phyloP scores from a whole-genome alignment of 1,284 basidiomycete genomes.

The Austroboletus niveus region DNA sequence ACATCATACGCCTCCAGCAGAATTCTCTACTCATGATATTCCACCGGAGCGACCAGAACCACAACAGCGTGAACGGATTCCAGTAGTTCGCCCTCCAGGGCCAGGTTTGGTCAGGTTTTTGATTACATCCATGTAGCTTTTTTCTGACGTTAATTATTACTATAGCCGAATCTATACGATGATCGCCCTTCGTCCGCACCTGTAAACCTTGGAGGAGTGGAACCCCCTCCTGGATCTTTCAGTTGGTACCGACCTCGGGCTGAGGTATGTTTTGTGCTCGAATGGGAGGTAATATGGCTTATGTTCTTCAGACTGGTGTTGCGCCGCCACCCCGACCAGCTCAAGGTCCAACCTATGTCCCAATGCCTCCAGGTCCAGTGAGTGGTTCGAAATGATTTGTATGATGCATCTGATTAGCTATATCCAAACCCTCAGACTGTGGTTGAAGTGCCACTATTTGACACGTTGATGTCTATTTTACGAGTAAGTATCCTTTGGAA shows the following conservation, averaged over 20 bases:
- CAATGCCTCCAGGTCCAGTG: slow-evolving; percentile 33
- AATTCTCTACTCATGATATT: slow-evolving; percentile 5
- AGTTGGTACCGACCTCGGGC: slow-evolving; percentile 27
- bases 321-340: slow-evolving; percentile 25
- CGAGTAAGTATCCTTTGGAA: slow-evolving; percentile 41
- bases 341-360: slow-evolving; percentile 30
- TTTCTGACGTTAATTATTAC: slow-evolving; percentile 14
- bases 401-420: slow-evolving; percentile 2
- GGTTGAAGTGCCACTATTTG: slow-evolving; percentile 58
- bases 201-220: slow-evolving; percentile 12
- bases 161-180: slow-evolving; percentile 16
- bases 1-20: slow-evolving; percentile 10
- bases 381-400: slow-evolving; percentile 16
- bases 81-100: slow-evolving; percentile 22
- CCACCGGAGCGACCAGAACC: slow-evolving; percentile 11
- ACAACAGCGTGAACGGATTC: slow-evolving; percentile 17
- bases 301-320: slow-evolving; percentile 17
- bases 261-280: slow-evolving; percentile 14
- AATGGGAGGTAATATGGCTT: not conserved
- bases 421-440: slow-evolving; percentile 40
- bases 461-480: slow-evolving; percentile 58
- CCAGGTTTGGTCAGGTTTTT: slow-evolving; percentile 20
- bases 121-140: not conserved
- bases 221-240: slow-evolving; percentile 9
- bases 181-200: slow-evolving; percentile 29